phyloP scores from a whole-genome alignment of 1,284 basidiomycete genomes.

The Fomitopsis palustris region DNA sequence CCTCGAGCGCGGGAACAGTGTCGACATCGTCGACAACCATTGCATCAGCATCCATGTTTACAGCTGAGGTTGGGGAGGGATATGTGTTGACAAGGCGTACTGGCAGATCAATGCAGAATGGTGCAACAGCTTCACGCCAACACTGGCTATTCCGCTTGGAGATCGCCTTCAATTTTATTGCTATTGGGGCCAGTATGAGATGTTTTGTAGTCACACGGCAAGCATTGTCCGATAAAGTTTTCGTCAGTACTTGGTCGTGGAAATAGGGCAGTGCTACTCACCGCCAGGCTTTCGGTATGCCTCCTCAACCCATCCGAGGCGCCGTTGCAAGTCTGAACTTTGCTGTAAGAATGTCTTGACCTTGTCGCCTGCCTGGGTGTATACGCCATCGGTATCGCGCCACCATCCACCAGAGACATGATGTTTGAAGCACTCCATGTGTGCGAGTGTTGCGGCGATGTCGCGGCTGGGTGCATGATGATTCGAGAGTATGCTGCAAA shows the following conservation, averaged over 20 bases:
- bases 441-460: constrained; percentile 34
- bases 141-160: too few relatives aligned
- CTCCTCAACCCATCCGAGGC: background rate
- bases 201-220: background rate
- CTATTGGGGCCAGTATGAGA: too few relatives aligned
- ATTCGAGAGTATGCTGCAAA: constrained; percentile 39
- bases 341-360: constrained; percentile 3
- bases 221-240: background rate
- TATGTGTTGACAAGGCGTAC: too few relatives aligned
- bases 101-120: background rate
- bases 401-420: constrained; percentile 18
- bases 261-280: background rate
- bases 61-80: too few relatives aligned
- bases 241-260: background rate
- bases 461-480: constrained; percentile 40
- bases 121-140: background rate
- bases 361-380: constrained; percentile 6
- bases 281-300: background rate
- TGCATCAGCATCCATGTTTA: too few relatives aligned
- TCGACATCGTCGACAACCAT: too few relatives aligned
- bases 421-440: constrained; percentile 29
- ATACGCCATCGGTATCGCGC: constrained; percentile 5
- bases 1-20: too few relatives aligned
- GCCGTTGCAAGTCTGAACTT: background rate
- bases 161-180: background rate